A percentile compares a stretch with the other conserved stretches of the same genome.
These are phyloP conservation scores for Monilinia fructicola DNA, from an alignment of 2,329 filamentous ascomycete genomes.

Conservation along the genomic window DNA sequence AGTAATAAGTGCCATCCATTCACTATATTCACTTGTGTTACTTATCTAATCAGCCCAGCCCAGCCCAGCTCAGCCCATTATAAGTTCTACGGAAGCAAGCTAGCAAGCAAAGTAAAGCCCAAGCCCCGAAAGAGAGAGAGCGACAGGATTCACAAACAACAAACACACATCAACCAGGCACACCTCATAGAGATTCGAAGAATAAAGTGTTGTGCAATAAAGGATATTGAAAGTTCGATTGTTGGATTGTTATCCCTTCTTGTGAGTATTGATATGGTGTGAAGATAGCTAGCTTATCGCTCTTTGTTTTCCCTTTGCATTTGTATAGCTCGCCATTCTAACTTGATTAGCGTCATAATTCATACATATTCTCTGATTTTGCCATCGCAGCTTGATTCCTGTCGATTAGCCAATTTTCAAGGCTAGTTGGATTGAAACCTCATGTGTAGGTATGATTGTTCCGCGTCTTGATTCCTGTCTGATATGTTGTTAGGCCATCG, in stretches of 20 bases:
- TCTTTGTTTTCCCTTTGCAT: neutral
- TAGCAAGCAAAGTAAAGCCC: neutral
- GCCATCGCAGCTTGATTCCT: neutral
- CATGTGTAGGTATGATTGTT: neutral
- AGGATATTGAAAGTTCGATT: neutral
- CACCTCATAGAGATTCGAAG: neutral
- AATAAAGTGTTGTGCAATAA: neutral
- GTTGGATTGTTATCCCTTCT: neutral
- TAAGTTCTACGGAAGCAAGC: neutral
- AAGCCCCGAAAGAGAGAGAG: neutral
- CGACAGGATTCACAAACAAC: neutral
- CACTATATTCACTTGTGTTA: too few relatives aligned
- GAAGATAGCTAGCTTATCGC: neutral
- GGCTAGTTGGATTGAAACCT: constrained; percentile 1
- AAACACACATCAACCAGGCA: too few relatives aligned
- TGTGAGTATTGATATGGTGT: neutral
- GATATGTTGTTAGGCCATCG: neutral
- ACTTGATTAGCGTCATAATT: constrained; percentile 2
- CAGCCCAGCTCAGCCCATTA: too few relatives aligned
- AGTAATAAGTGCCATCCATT: too few relatives aligned
- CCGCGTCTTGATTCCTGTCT: neutral
- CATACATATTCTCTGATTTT: neutral
- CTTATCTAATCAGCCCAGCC: too few relatives aligned
- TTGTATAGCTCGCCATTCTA: neutral
- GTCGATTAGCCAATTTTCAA: neutral